Evolutionary conservation across 768 basidiomycete genomes (phyloP), one percentile per base, ranked within the genome.

Genomic region (Crucibulum laeve): DNA sequence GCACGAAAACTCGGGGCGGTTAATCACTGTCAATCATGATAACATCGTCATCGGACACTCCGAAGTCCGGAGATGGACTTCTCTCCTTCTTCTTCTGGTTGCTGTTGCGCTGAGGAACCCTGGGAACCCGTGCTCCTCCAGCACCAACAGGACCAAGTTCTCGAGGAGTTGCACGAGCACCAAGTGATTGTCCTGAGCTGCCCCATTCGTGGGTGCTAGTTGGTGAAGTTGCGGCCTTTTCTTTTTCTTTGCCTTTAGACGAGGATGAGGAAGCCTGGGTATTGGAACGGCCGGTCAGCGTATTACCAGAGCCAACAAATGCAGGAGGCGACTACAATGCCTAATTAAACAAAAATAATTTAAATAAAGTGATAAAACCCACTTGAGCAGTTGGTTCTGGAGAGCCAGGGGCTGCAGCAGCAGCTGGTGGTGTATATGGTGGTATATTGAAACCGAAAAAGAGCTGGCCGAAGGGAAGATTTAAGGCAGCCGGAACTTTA

Each of bases 381-480:
- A 65, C 59, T 60, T 67, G 53, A 36, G 70, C 40, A 15, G 59
- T 51, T 39, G 61, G 48, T 32, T 59, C 62, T 4, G 53, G 65
- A 47, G 55, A 62, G 26, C 37, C 69, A 40, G 50, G 64, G 45
- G 55, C 61, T 25, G 34, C 68, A 38, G 50, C 47, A 23, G 67
- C 45, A 25, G 59, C 52, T 4, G 82, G 76, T 5, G 80, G 79
- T 3, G 65, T 70, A 57, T 89, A 90, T 1, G 86, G 71, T 1
- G 79, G 68, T 44, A 89, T 77, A 47, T 88, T 87, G 68, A 86
- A 99, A 7, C 96, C 96, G 57, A 99, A 98, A 73, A 99, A 99
- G 15, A 99, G 72, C 52, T 96, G 87, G 10, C 96, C 96, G 50
- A 87, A 85, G 0, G 96, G 93, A 7, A 99, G 71, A 51, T 86